Conservation (phyloP, 345 rosid genomes). For the Lepidium aucheri region DNA sequence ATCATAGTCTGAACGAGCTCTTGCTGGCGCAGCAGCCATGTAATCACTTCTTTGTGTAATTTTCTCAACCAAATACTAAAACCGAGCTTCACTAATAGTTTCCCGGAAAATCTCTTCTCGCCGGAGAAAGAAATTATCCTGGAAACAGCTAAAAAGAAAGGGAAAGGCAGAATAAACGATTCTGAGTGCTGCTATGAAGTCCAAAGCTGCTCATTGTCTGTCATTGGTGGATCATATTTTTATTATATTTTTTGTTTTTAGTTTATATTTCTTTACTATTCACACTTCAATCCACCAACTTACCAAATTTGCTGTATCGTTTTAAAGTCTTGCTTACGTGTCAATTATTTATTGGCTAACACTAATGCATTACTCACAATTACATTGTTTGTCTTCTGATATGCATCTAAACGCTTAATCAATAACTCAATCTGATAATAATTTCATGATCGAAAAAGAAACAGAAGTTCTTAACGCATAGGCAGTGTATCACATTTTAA, state of each 20-base stretch:
- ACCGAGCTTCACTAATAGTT: neutral
- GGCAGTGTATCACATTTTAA: neutral
- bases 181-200: neutral
- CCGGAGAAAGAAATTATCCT: constrained; percentile 1
- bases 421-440: neutral
- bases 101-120: constrained; percentile 11
- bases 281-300: neutral
- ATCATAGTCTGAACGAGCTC: constrained; percentile 53
- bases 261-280: neutral
- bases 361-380: neutral
- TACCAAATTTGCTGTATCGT: neutral
- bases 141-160: neutral
- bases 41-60: neutral
- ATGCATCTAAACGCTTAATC: neutral
- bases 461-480: neutral
- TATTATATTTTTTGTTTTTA: neutral
- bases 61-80: neutral
- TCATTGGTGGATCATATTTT: constrained; percentile 10
- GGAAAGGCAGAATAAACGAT: neutral
- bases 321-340: neutral
- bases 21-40: constrained; percentile 43
- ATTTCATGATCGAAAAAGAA: neutral
- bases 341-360: neutral
- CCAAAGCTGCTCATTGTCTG: constrained; percentile 3
- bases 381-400: neutral